Evolutionary conservation across 73 alveolate genomes (phyloP).

Genomic region (Tetrahymena malaccensis): DNA sequence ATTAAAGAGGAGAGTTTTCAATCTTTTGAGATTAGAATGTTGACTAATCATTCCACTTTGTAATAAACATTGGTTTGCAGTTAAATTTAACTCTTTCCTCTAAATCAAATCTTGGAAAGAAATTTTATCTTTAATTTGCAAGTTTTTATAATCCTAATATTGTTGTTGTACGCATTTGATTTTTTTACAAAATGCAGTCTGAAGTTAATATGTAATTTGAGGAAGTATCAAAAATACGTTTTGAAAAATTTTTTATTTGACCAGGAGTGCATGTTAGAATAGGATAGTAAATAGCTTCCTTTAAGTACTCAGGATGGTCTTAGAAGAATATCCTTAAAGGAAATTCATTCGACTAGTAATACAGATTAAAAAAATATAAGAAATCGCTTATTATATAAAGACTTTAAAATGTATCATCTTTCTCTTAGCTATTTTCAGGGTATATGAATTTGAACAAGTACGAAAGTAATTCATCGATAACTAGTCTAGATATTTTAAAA

Average conservation of each 20-base stretch:
- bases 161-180: background rate
- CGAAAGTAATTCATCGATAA: background rate
- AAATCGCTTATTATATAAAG: background rate
- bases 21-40: background rate
- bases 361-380: background rate
- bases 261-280: background rate
- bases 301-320: background rate
- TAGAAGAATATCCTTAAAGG: background rate
- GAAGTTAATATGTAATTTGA: background rate
- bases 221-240: background rate
- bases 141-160: background rate
- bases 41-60: background rate
- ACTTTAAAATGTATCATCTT: background rate
- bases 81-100: background rate
- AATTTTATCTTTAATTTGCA: background rate
- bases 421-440: background rate
- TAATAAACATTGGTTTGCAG: background rate
- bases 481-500: background rate
- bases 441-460: background rate
- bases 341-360: background rate
- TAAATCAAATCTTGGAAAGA: background rate
- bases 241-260: background rate
- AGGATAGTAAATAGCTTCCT: background rate
- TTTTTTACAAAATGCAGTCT: background rate
- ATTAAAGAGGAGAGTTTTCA: background rate